Percentiles rank a stretch among this genome's conserved stretches.
Evolutionary conservation across 148 eudicot genomes (phyloP).

Genomic region (Oxyria digyna): DNA sequence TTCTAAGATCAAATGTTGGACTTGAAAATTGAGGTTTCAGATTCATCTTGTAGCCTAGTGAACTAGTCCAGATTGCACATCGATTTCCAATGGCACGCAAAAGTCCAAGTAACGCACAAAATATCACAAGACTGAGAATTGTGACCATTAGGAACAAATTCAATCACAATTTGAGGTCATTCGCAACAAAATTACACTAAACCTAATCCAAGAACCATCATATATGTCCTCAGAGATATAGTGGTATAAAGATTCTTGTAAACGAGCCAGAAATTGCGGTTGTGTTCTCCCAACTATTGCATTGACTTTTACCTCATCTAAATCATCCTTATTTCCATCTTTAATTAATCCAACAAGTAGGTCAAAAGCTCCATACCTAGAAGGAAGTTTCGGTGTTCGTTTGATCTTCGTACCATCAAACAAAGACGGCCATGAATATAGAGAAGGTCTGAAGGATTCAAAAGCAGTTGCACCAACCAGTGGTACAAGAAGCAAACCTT

Average conservation of each 20-base stretch:
- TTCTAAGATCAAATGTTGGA: no score
- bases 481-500: constrained; percentile 73
- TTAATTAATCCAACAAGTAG: constrained; percentile 55
- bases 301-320: constrained; percentile 51
- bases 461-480: constrained; percentile 74
- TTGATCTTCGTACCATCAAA: constrained; percentile 75
- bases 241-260: no score
- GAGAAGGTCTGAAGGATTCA: constrained; percentile 50
- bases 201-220: no score
- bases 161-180: no score
- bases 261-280: constrained; percentile 80
- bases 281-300: constrained; percentile 63
- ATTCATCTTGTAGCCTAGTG: not conserved
- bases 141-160: no score
- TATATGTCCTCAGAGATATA: no score
- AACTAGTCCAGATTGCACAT: not conserved
- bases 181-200: no score
- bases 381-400: constrained; percentile 35
- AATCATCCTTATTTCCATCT: constrained; percentile 29
- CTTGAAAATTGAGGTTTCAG: not conserved
- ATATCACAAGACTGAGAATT: not conserved
- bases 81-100: no score
- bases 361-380: constrained; percentile 66
- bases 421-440: constrained; percentile 69
- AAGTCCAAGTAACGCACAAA: not conserved